phyloP scores from a whole-genome alignment of 805 yeast genomes.

The Candida coquimbonensis region DNA sequence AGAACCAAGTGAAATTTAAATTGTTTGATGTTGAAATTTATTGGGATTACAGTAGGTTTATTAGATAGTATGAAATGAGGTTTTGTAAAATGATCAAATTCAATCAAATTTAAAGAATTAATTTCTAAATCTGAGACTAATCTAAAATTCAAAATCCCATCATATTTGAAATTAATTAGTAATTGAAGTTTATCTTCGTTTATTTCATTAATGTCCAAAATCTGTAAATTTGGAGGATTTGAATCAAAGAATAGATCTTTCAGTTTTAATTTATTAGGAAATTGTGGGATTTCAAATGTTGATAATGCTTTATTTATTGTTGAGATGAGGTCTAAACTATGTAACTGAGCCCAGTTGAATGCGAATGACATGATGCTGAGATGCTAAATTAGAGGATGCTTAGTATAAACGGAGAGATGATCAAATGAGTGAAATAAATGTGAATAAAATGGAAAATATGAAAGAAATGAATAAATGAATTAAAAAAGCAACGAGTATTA shows the following conservation, averaged over 20 bases:
- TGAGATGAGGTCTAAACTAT: conserved; percentile 16
- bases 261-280: conserved; percentile 17
- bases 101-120: conserved; percentile 19
- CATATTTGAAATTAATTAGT: conserved; percentile 18
- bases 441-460: not conserved
- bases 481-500: too few relatives aligned
- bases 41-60: conserved; percentile 21
- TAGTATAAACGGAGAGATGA: too few relatives aligned
- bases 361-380: conserved; percentile 16
- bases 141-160: conserved; percentile 15
- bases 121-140: conserved; percentile 20
- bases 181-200: conserved; percentile 15
- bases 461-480: too few relatives aligned
- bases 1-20: conserved; percentile 16
- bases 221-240: conserved; percentile 15
- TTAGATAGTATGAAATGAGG: conserved; percentile 20
- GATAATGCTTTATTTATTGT: conserved; percentile 18
- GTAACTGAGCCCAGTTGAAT: conserved; percentile 19
- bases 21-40: conserved; percentile 16
- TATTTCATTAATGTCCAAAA: conserved; percentile 19
- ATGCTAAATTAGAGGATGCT: not conserved
- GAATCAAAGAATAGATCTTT: conserved; percentile 12
- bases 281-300: conserved; percentile 10
- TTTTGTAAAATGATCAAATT: conserved; percentile 20
- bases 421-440: not conserved